A percentile compares a stretch with the other conserved stretches of the same genome.
Evolutionary conservation across 306 rosid genomes (phyloP).

Genomic region (Malus domestica): ASM211411v1 NC_041798.1:6364001-6364500

Average conservation of each 20-base stretch:
- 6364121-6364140: not conserved
- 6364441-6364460: not conserved
- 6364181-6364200: not conserved
- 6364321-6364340: not conserved
- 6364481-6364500: not conserved
- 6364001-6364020: not conserved
- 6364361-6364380: not conserved
- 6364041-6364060: too few species aligned
- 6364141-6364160: not conserved
- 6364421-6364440: not conserved
- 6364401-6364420: not conserved
- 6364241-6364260: not conserved
- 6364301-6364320: not conserved
- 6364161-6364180: not conserved
- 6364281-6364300: not conserved
- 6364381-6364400: constrained; percentile 1
- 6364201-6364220: not conserved
- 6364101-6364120: not conserved
- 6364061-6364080: too few species aligned
- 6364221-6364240: not conserved
- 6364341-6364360: not conserved
- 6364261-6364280: not conserved
- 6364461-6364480: not conserved
- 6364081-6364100: too few species aligned
- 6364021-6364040: too few species aligned